A percentile compares a stretch with the other conserved stretches of the same genome.
phyloP scores from a whole-genome alignment of 1,284 basidiomycete genomes.

The Cutaneotrichosporon sp. region DNA sequence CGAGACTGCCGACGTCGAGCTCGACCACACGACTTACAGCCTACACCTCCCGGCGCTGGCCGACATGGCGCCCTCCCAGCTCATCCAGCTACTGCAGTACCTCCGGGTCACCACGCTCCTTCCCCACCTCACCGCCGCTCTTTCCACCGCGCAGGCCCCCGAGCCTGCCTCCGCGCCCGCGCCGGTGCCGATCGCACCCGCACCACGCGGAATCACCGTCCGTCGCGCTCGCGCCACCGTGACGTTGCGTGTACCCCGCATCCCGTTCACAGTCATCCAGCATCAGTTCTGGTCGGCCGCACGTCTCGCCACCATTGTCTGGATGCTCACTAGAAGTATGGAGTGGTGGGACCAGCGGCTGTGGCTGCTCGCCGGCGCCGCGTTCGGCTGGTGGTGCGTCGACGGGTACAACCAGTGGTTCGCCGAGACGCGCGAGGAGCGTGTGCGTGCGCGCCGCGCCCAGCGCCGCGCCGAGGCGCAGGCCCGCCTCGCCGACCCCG shows the following conservation, averaged over 20 bases:
- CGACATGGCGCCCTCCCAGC: slow-evolving; percentile 33
- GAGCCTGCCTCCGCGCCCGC: slow-evolving; percentile 11
- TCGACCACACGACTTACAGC: slow-evolving; percentile 30
- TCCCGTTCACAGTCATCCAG: slow-evolving; percentile 28
- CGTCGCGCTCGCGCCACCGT: background rate
- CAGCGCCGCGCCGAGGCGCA: background rate
- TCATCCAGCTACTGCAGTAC: slow-evolving; percentile 40
- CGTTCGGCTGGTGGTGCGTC: slow-evolving; percentile 37
- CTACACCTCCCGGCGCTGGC: slow-evolving; percentile 39
- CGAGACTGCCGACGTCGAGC: slow-evolving; percentile 35
- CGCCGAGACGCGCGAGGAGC: background rate
- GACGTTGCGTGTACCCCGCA: slow-evolving; percentile 5
- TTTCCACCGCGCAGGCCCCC: slow-evolving; percentile 13
- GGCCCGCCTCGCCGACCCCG: slow-evolving; percentile 5
- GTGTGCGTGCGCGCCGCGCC: background rate
- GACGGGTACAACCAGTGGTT: slow-evolving; percentile 31
- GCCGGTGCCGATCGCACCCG: slow-evolving; percentile 11
- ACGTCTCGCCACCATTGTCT: slow-evolving; percentile 37
- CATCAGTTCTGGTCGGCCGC: slow-evolving; percentile 39
- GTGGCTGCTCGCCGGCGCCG: slow-evolving; percentile 39
- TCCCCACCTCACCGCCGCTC: slow-evolving; percentile 28
- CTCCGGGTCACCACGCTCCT: slow-evolving; percentile 41
- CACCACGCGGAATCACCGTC: background rate
- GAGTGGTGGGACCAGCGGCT: slow-evolving; percentile 36
- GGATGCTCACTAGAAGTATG: slow-evolving; percentile 47